Evolutionary conservation across 495 filamentous ascomycete species (phyloP).

Genomic region (Trichoderma reesei): DNA sequence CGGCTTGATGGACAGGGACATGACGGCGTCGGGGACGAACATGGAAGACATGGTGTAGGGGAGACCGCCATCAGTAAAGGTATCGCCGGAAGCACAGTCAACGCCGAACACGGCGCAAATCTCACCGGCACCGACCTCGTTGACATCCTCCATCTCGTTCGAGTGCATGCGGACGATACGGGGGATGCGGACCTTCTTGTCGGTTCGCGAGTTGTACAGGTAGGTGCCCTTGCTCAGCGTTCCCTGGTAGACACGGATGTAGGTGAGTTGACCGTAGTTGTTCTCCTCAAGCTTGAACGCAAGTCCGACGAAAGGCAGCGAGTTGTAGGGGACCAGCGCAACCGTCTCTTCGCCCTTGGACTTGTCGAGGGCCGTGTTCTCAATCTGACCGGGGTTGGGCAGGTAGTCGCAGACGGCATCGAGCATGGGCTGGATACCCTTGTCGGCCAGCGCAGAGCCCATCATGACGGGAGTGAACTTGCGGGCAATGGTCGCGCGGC

Average conservation of each 20-base stretch:
- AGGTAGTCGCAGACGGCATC: constrained; percentile 95
- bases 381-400: constrained; percentile 83
- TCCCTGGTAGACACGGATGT: constrained; percentile 97
- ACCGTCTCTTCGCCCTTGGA: constrained; percentile 67
- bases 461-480: constrained; percentile 97
- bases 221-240: constrained; percentile 76
- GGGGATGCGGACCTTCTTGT: constrained; percentile 94
- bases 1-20: constrained; percentile 93
- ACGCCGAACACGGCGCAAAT: constrained; percentile 98
- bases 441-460: constrained; percentile 92
- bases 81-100: constrained; percentile 96
- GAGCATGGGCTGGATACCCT: constrained; percentile 91
- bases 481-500: constrained; percentile 71
- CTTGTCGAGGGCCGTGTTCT: constrained; percentile 82
- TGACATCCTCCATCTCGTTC: constrained; percentile 97
- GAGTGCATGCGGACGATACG: constrained; percentile 99
- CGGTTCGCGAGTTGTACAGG: constrained; percentile 85
- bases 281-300: constrained; percentile 99
- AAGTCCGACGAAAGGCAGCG: constrained; percentile 85
- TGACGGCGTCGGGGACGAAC: constrained; percentile 98
- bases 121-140: constrained; percentile 86
- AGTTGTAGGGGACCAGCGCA: constrained; percentile 83
- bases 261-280: constrained; percentile 97
- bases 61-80: constrained; percentile 91
- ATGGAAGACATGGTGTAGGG: constrained; percentile 96